Percentiles rank a stretch among this genome's conserved stretches.
These are phyloP conservation scores for Mycena latifolia DNA, from an alignment of 768 basidiomycete genomes.

Conservation along the genomic window DNA sequence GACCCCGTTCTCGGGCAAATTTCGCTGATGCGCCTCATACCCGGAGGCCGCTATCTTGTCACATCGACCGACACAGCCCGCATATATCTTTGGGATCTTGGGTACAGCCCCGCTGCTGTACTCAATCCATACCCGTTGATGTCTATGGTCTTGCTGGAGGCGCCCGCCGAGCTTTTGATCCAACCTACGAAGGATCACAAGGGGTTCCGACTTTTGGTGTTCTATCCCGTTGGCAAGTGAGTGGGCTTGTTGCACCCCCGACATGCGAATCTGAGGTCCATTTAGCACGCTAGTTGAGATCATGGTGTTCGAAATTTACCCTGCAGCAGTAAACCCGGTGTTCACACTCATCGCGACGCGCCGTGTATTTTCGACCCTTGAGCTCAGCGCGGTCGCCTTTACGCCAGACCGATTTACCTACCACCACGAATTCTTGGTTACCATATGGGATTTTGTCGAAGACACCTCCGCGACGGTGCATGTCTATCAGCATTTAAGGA, in stretches of 20 bases:
- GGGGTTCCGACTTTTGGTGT: conserved; percentile 11
- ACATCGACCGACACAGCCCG: conserved; percentile 33
- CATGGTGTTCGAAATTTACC: conserved; percentile 23
- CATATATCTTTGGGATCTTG: conserved; percentile 45
- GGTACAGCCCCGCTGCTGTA: conserved; percentile 31
- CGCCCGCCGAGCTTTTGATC: conserved; percentile 10
- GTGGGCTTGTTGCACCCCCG: background rate
- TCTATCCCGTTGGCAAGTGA: background rate
- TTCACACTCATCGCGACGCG: conserved; percentile 10
- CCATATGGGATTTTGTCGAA: conserved; percentile 26
- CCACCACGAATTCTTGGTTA: conserved; percentile 14
- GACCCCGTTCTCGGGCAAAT: conserved; percentile 18
- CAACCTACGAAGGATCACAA: conserved; percentile 10
- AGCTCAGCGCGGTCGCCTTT: conserved; percentile 1
- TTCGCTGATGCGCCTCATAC: conserved; percentile 38
- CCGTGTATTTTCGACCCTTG: background rate
- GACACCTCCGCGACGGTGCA: conserved; percentile 19
- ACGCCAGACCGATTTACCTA: conserved; percentile 22
- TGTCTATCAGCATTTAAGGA: conserved; percentile 5
- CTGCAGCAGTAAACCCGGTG: background rate
- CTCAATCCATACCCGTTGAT: conserved; percentile 33
- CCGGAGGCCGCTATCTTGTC: conserved; percentile 48
- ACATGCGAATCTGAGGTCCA: background rate
- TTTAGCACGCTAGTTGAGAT: conserved; percentile 2
- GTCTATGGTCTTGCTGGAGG: conserved; percentile 1